A percentile compares a stretch with the other conserved stretches of the same genome.
Conservation (phyloP, 306 rosid genomes). For the Calophaca sinica region DNA sequence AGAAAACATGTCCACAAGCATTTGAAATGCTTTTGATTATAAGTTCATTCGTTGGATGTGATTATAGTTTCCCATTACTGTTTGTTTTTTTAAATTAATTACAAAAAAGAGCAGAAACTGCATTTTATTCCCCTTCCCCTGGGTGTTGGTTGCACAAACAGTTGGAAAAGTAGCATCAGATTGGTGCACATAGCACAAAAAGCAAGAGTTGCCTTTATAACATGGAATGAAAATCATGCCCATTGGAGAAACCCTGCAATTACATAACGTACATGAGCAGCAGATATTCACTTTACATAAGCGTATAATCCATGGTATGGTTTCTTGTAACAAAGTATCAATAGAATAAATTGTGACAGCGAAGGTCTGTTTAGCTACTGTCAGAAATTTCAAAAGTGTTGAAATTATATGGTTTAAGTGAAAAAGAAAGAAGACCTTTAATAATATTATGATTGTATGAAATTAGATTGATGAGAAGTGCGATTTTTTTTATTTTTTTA, state of each 20-base stretch:
- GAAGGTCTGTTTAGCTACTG: too few species aligned
- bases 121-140: constrained; percentile 15
- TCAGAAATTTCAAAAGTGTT: neutral
- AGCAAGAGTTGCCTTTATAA: constrained; percentile 71
- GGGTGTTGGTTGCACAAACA: constrained; percentile 26
- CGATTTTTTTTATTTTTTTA: too few species aligned
- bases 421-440: neutral
- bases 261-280: constrained; percentile 35
- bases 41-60: too few species aligned
- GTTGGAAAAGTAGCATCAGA: neutral
- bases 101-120: constrained; percentile 14
- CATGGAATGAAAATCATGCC: constrained; percentile 98
- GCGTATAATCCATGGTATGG: neutral
- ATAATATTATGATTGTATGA: too few species aligned
- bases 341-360: too few species aligned
- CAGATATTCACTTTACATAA: constrained; percentile 35
- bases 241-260: constrained; percentile 86
- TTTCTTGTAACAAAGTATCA: neutral
- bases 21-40: too few species aligned
- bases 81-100: constrained; percentile 13
- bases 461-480: too few species aligned
- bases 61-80: too few species aligned
- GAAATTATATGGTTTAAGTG: constrained; percentile 19
- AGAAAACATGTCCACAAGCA: too few species aligned
- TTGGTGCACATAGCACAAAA: neutral